A percentile compares a stretch with the other conserved stretches of the same genome.
phyloP scores from a whole-genome alignment of 2,329 filamentous ascomycete genomes.

The Thielaviopsis euricoi region DNA sequence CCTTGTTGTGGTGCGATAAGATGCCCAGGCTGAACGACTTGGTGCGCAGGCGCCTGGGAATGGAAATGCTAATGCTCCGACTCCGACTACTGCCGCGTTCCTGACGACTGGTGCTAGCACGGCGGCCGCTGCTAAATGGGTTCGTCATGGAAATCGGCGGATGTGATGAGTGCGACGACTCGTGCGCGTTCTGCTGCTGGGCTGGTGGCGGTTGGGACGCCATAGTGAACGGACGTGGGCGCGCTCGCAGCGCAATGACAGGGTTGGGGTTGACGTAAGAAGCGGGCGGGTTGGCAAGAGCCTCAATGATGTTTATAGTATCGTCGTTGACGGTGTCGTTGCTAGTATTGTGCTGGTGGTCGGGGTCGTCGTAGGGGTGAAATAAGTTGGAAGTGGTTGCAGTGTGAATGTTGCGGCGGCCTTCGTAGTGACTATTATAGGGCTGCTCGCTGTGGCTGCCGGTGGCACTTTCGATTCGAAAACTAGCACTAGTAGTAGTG shows the following conservation, averaged over 20 bases:
- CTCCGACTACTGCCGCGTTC: background rate
- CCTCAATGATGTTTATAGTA: background rate
- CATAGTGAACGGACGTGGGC: conserved; percentile 6
- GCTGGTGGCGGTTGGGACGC: background rate
- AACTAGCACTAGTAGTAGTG: background rate
- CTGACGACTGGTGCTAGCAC: background rate
- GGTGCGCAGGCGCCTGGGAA: conserved; percentile 30
- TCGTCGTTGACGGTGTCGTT: background rate
- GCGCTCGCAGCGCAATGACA: background rate
- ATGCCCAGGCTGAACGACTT: conserved; percentile 22
- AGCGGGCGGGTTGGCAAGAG: background rate
- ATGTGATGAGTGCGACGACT: background rate
- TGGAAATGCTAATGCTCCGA: conserved; percentile 33
- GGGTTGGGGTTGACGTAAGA: background rate
- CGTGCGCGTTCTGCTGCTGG: too few relatives aligned
- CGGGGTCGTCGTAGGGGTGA: background rate
- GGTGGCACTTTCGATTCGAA: too few relatives aligned
- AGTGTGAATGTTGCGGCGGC: background rate
- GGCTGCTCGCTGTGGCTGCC: background rate
- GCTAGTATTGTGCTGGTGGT: too few relatives aligned
- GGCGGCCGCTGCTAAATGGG: background rate
- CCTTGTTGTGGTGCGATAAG: conserved; percentile 18
- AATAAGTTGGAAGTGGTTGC: background rate
- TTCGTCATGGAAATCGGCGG: conserved; percentile 7
- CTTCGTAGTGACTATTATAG: background rate